Evolutionary conservation across 208 protist species (phyloP).

Genomic region (Trypanosoma melophagium): DNA sequence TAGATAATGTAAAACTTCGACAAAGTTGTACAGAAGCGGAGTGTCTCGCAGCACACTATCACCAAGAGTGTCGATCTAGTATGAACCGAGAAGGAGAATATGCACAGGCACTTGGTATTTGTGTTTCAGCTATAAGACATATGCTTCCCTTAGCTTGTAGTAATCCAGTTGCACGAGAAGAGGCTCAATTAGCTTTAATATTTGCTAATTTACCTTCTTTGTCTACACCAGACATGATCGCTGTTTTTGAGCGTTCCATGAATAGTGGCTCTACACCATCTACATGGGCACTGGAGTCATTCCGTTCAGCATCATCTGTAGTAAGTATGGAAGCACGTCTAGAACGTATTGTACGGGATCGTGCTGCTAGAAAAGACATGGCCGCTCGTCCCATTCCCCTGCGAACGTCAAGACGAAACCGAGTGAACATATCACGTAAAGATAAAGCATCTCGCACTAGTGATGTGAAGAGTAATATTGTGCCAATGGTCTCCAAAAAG

Average conservation of each 20-base stretch:
- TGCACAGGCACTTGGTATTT: constrained; percentile 54
- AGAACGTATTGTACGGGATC: constrained; percentile 4
- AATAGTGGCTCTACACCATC: constrained; percentile 22
- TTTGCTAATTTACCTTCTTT: constrained; percentile 64
- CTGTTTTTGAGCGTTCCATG: constrained; percentile 52
- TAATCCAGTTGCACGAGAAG: constrained; percentile 20
- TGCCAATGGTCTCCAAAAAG: not conserved
- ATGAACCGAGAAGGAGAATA: constrained; percentile 67
- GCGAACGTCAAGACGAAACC: not conserved
- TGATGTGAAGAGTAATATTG: not conserved
- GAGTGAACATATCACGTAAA: not conserved
- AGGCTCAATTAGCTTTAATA: constrained; percentile 47
- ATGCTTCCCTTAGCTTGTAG: constrained; percentile 37
- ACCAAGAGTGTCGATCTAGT: constrained; percentile 61
- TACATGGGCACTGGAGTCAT: constrained; percentile 6
- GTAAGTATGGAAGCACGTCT: constrained; percentile 22
- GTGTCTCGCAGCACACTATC: constrained; percentile 78
- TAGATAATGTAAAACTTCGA: constrained; percentile 70
- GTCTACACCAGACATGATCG: constrained; percentile 54
- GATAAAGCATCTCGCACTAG: not conserved
- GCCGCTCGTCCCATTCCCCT: not conserved
- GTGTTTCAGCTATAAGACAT: constrained; percentile 41
- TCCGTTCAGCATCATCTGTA: not conserved
- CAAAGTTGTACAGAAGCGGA: constrained; percentile 83
- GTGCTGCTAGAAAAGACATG: not conserved